These are phyloP conservation scores for Pythium chondricola DNA, from an alignment of 352 stramenopile genomes.

Conservation along the genomic window DNA sequence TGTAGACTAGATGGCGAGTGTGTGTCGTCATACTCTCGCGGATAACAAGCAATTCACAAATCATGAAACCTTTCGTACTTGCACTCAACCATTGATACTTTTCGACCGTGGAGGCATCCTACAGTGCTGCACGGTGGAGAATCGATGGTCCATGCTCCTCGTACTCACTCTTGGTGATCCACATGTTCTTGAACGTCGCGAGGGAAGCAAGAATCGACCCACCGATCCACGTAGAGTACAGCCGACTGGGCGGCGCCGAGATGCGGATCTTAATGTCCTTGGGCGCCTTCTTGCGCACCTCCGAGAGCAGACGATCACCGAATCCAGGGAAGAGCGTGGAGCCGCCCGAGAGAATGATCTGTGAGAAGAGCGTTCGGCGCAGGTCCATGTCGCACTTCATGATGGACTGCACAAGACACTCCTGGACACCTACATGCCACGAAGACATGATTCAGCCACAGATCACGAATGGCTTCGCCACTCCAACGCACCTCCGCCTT, in stretches of 20 bases:
- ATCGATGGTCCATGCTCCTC: constrained; percentile 96
- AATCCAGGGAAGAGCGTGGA: constrained; percentile 96
- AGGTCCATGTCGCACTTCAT: constrained; percentile 98
- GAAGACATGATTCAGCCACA: neutral
- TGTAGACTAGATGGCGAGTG: neutral
- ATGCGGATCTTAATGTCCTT: constrained; percentile 94
- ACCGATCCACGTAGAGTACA: constrained; percentile 96
- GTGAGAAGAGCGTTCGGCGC: constrained; percentile 89
- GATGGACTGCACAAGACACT: constrained; percentile 89
- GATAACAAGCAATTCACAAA: neutral
- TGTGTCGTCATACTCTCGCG: neutral
- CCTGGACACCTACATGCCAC: constrained; percentile 58
- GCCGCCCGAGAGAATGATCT: constrained; percentile 91
- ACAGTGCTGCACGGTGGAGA: constrained; percentile 95
- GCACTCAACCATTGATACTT: neutral
- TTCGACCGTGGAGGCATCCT: constrained; percentile 8
- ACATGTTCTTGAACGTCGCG: constrained; percentile 99
- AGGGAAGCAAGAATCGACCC: constrained; percentile 96
- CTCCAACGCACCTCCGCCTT: constrained; percentile 33
- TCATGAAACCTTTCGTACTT: no score
- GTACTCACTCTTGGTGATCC: constrained; percentile 98
- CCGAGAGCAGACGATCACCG: constrained; percentile 91
- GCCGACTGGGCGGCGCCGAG: constrained; percentile 92
- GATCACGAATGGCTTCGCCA: neutral
- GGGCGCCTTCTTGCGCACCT: constrained; percentile 88